Evolutionary conservation across 768 basidiomycete species (phyloP).

Genomic region (Tulasnella sp.): DNA sequence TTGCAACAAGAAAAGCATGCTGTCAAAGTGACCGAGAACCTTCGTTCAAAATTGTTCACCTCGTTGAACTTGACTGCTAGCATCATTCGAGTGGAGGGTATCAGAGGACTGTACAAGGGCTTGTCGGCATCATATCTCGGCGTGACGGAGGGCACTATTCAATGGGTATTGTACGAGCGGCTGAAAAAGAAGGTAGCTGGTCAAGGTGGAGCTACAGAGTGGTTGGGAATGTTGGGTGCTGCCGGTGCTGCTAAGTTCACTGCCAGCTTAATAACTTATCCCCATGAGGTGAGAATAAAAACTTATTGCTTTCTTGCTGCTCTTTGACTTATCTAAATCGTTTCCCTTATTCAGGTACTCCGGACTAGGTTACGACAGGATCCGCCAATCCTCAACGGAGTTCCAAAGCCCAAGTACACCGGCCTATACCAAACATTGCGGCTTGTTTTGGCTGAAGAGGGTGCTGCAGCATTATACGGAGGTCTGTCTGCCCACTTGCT

Average conservation of each 20-base stretch:
- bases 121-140: constrained; percentile 93
- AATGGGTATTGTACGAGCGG: constrained; percentile 96
- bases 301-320: background rate
- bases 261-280: constrained; percentile 94
- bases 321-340: background rate
- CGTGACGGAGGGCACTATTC: constrained; percentile 93
- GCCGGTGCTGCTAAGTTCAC: constrained; percentile 93
- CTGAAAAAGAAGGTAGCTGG: constrained; percentile 73
- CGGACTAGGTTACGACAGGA: constrained; percentile 86
- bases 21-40: constrained; percentile 17
- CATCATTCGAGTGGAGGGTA: constrained; percentile 52
- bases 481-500: constrained; percentile 94
- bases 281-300: constrained; percentile 77
- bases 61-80: constrained; percentile 22
- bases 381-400: constrained; percentile 69
- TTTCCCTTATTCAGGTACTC: constrained; percentile 60
- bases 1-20: constrained; percentile 50
- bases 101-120: constrained; percentile 92
- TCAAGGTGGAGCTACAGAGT: constrained; percentile 62
- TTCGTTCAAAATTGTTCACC: constrained; percentile 38
- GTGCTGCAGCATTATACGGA: constrained; percentile 80
- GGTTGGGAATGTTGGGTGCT: constrained; percentile 82
- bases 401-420: constrained; percentile 68
- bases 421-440: constrained; percentile 83
- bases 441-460: constrained; percentile 88